Conservation (phyloP, 2,329 filamentous ascomycete genomes). For the Sarocladium brachiariae region DNA sequence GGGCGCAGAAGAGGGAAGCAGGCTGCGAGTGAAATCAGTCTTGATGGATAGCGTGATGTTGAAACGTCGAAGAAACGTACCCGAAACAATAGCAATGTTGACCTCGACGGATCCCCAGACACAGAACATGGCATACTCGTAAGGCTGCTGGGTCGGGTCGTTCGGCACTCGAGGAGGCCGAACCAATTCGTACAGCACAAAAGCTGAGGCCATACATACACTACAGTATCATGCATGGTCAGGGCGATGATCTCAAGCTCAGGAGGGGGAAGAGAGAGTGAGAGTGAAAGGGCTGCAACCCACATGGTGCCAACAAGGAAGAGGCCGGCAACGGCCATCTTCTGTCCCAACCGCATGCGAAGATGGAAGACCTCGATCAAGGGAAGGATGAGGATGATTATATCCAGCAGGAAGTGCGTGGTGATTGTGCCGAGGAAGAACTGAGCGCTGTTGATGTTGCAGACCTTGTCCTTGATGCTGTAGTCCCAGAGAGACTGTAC, state of each 20-base stretch:
- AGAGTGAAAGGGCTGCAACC: too few relatives aligned
- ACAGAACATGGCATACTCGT: constrained; percentile 20
- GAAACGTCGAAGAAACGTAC: too few relatives aligned
- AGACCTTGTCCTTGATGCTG: constrained; percentile 18
- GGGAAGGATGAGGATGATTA: constrained; percentile 24
- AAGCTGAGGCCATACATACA: constrained; percentile 21
- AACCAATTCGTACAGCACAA: constrained; percentile 19
- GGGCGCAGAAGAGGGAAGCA: constrained; percentile 5
- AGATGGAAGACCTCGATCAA: constrained; percentile 21
- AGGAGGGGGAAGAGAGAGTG: too few relatives aligned
- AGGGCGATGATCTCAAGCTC: too few relatives aligned
- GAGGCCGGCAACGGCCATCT: constrained; percentile 21
- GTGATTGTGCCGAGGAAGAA: constrained; percentile 27
- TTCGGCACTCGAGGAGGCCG: constrained; percentile 14
- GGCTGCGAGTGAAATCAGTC: too few relatives aligned
- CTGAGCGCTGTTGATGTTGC: constrained; percentile 22
- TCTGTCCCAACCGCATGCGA: constrained; percentile 23
- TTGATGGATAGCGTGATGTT: too few relatives aligned
- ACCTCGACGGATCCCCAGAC: constrained; percentile 23
- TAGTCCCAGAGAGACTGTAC: constrained; percentile 26
- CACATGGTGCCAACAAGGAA: constrained; percentile 24
- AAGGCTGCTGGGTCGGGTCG: constrained; percentile 17
- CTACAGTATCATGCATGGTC: too few relatives aligned
- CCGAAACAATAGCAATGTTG: constrained; percentile 21
- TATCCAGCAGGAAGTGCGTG: constrained; percentile 25